phyloP scores from a whole-genome alignment of 2,329 filamentous ascomycete species.

The Nemania sp. region DNA sequence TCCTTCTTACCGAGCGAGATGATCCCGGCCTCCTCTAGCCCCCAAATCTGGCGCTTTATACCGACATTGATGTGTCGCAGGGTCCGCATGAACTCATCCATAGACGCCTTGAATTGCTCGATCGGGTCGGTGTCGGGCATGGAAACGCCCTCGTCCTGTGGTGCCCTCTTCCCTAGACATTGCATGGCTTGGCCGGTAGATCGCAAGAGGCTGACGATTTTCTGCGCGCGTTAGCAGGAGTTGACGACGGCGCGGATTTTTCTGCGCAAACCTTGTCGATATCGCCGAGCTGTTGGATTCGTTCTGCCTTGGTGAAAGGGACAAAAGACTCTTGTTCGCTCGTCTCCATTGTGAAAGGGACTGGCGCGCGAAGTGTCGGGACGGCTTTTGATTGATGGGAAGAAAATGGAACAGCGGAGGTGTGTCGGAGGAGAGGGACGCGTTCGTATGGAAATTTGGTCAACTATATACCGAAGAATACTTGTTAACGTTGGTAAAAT shows the following conservation, averaged over 20 bases:
- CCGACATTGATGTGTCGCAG: constrained; percentile 80
- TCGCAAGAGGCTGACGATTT: constrained; percentile 62
- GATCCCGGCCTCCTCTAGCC: constrained; percentile 84
- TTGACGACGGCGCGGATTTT: neutral
- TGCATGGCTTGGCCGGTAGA: constrained; percentile 72
- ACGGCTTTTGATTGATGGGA: neutral
- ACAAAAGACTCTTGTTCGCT: constrained; percentile 52
- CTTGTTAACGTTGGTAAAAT: too few species aligned
- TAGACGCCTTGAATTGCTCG: constrained; percentile 68
- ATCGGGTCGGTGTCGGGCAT: constrained; percentile 63
- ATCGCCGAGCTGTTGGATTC: constrained; percentile 81
- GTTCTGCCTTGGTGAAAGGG: constrained; percentile 79
- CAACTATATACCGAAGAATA: too few species aligned
- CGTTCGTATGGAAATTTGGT: too few species aligned
- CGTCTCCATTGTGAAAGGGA: constrained; percentile 37
- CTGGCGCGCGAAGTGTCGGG: neutral
- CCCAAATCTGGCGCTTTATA: constrained; percentile 80
- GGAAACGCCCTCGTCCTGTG: constrained; percentile 45
- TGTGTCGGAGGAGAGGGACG: too few species aligned
- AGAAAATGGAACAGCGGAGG: neutral
- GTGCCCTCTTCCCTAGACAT: constrained; percentile 66
- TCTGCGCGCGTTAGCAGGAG: constrained; percentile 47
- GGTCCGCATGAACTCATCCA: constrained; percentile 75
- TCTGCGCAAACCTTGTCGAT: constrained; percentile 73
- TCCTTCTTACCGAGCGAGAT: constrained; percentile 62